Base-by-base conservation (phyloP, 23 red algal species). In the Gracilariopsis chorda region DNA sequence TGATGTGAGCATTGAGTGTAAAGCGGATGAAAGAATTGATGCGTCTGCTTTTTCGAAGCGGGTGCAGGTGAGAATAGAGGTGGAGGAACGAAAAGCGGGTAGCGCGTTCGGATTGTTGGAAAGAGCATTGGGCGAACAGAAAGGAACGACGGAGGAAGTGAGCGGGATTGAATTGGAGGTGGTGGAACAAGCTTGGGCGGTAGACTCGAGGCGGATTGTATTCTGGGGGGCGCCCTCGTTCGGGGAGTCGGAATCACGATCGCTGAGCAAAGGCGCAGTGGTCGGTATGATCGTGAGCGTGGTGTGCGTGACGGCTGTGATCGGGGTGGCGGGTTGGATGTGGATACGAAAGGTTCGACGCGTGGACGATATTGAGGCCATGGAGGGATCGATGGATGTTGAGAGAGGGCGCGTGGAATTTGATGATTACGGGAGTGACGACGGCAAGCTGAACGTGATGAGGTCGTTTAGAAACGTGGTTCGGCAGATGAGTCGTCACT, bases 391-490 rank as follows among this genome's bases (percentile, higher is more conserved):
- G 21, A 40, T 72, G 52, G 91, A 94, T 47, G 13, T 86, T 29
- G 91, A 94, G 40, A 36, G 62, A 25, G 70, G 39, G 30, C 70
- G 80, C 1, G 91, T 78, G 10, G 61, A 73, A 20, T 87, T 94
- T 76, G 71, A 94, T 25, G 91, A 94, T 48, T 94, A 42, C 39
- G 69, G 51, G 4, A 24, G 14, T 7, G 80, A 86, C 29, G 91
- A 78, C 52, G 53, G 45, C 8, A 20, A 24, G 1, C 19, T 20
- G 25, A 11, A 40, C 23, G 14, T 41, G 16, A 44, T 61, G 27
- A 48, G 81, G 17, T 94, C 91, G 49, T 94, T 94, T 53, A 47
- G 91, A 34, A 87, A 94, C 57, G 80, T 87, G 47, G 60, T 85
- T 11, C 39, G 77, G 16, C 59, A 63, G 20, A 64, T 37, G 1